A percentile compares a stretch with the other conserved stretches of the same genome.
These are phyloP conservation scores for Aspergillus brunneoviolaceus DNA, from an alignment of 2,329 filamentous ascomycete species.

Conservation along the genomic window DNA sequence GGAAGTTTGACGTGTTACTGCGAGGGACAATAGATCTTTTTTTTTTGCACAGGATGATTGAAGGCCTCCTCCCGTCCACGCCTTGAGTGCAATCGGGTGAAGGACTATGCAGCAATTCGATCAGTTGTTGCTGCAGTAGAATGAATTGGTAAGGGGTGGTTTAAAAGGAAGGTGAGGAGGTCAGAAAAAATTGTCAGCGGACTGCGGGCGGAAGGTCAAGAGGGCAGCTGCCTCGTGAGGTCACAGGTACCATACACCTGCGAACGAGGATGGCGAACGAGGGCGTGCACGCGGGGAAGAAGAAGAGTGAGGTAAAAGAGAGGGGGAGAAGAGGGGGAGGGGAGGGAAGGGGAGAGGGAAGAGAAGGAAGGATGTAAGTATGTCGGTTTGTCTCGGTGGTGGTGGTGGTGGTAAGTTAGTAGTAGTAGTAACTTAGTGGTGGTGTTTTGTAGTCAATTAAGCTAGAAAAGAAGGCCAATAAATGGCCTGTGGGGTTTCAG, in stretches of 20 bases:
- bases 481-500: neutral
- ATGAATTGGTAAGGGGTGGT: neutral
- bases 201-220: conserved; percentile 20
- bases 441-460: neutral
- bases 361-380: neutral
- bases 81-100: neutral
- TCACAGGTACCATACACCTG: conserved; percentile 33
- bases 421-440: neutral
- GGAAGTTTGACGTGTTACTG: conserved; percentile 11
- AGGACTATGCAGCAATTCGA: neutral
- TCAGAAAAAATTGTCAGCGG: conserved; percentile 28
- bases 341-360: neutral
- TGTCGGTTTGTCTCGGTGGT: neutral
- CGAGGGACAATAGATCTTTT: conserved; percentile 15
- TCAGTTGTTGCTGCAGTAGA: conserved; percentile 11
- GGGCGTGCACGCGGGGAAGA: conserved; percentile 16
- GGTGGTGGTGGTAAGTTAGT: neutral
- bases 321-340: neutral
- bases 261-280: conserved; percentile 5
- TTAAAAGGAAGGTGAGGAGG: conserved; percentile 1
- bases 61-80: conserved; percentile 6
- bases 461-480: neutral
- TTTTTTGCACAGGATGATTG: conserved; percentile 4
- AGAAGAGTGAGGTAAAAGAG: neutral
- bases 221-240: conserved; percentile 36